Conservation (phyloP, 1,139 yeast genomes). For the Hyphopichia khmerensis region DNA sequence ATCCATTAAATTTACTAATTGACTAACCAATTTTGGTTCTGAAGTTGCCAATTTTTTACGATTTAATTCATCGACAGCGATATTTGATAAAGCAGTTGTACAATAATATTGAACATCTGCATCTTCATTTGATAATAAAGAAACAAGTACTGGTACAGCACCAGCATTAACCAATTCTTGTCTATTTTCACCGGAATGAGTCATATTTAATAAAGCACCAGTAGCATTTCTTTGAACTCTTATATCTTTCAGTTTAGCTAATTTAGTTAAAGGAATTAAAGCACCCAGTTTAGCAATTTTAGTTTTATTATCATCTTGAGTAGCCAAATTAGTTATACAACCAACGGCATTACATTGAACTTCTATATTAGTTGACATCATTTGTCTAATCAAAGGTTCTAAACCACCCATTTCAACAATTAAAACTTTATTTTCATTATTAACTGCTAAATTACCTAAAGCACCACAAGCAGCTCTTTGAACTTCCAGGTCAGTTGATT, state of each 20-base stretch:
- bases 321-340: constrained; percentile 94
- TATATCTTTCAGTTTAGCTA: constrained; percentile 91
- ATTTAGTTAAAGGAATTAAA: constrained; percentile 83
- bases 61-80: constrained; percentile 93
- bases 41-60: constrained; percentile 86
- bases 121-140: constrained; percentile 82
- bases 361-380: constrained; percentile 96
- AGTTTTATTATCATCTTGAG: constrained; percentile 96
- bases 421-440: constrained; percentile 87
- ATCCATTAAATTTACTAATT: constrained; percentile 88
- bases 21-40: constrained; percentile 90
- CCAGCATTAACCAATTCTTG: constrained; percentile 97
- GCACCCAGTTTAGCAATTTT: constrained; percentile 98
- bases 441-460: constrained; percentile 92
- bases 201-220: constrained; percentile 96
- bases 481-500: constrained; percentile 87
- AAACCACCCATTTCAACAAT: constrained; percentile 98
- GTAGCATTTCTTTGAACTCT: constrained; percentile 98
- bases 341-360: constrained; percentile 99
- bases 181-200: constrained; percentile 95
- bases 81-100: constrained; percentile 94
- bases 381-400: constrained; percentile 92
- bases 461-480: constrained; percentile 99
- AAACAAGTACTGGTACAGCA: constrained; percentile 93
- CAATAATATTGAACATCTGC: constrained; percentile 98